Conservation (phyloP, 805 yeast species). For the Metschnikowia koreensis region DNA sequence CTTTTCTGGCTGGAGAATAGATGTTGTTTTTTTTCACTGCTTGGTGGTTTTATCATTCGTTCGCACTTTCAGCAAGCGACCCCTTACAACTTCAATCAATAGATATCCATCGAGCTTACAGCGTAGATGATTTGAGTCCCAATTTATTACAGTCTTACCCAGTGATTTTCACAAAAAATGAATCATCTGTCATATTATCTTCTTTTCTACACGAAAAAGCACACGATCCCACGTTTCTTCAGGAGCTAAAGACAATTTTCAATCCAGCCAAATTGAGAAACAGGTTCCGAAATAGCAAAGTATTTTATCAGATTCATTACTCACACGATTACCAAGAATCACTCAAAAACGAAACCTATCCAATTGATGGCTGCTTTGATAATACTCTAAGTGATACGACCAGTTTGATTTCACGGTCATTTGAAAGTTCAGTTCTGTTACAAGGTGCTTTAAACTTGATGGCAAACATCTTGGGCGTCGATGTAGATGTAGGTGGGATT, state of each 20-base stretch:
- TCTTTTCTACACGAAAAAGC: not conserved
- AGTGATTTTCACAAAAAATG: conserved; percentile 10
- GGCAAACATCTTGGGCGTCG: conserved; percentile 1
- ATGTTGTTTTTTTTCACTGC: not conserved
- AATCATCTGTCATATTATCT: conserved; percentile 7
- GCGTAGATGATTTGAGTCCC: conserved; percentile 4
- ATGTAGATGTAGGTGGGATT: not conserved
- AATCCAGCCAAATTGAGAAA: conserved; percentile 1
- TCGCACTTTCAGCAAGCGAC: conserved; percentile 2
- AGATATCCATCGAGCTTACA: conserved; percentile 5
- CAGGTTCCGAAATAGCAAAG: not conserved
- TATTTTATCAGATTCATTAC: conserved; percentile 8
- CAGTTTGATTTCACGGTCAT: conserved; percentile 10
- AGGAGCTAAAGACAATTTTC: conserved; percentile 1
- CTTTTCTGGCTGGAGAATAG: not conserved
- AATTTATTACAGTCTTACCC: conserved; percentile 1
- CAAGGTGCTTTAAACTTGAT: conserved; percentile 1
- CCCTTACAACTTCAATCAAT: conserved; percentile 5
- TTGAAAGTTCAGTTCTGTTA: not conserved
- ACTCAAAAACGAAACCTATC: conserved; percentile 3
- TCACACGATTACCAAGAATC: not conserved
- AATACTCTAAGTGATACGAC: conserved; percentile 14
- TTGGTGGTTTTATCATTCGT: not conserved
- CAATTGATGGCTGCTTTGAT: conserved; percentile 16
- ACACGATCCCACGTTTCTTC: not conserved